These are phyloP conservation scores for Celoporthe dispersa DNA, from an alignment of 2,329 filamentous ascomycete species.

Conservation along the genomic window DNA sequence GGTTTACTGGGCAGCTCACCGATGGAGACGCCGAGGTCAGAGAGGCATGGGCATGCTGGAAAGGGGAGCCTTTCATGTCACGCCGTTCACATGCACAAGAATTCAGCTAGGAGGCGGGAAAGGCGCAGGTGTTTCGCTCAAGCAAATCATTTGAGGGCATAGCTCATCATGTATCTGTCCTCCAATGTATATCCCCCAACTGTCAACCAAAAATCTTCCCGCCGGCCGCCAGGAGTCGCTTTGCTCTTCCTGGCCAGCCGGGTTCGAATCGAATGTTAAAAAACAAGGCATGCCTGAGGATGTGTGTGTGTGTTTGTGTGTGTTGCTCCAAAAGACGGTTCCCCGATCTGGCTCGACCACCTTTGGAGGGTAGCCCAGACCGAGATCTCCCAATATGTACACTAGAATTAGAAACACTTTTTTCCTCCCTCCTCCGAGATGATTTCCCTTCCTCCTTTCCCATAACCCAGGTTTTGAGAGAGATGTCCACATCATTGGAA, in stretches of 20 bases:
- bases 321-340: neutral
- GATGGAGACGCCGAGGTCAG: neutral
- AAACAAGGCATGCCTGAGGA: neutral
- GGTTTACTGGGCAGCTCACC: neutral
- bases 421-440: neutral
- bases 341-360: neutral
- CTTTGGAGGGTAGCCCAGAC: neutral
- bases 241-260: neutral
- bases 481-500: neutral
- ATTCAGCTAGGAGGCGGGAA: neutral
- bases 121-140: neutral
- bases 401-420: conserved; percentile 13
- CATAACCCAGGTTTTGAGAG: neutral
- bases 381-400: conserved; percentile 22
- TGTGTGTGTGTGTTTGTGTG: neutral
- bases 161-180: conserved; percentile 16
- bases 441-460: neutral
- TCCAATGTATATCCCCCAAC: neutral
- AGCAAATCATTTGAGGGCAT: conserved; percentile 14
- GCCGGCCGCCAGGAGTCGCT: conserved; percentile 2
- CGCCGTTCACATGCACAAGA: neutral
- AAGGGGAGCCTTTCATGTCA: neutral
- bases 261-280: conserved; percentile 11
- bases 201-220: neutral
- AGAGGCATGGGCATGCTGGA: neutral